Evolutionary conservation across 768 basidiomycete species (phyloP).

Genomic region (Dacryopinax primogenitus): DNA sequence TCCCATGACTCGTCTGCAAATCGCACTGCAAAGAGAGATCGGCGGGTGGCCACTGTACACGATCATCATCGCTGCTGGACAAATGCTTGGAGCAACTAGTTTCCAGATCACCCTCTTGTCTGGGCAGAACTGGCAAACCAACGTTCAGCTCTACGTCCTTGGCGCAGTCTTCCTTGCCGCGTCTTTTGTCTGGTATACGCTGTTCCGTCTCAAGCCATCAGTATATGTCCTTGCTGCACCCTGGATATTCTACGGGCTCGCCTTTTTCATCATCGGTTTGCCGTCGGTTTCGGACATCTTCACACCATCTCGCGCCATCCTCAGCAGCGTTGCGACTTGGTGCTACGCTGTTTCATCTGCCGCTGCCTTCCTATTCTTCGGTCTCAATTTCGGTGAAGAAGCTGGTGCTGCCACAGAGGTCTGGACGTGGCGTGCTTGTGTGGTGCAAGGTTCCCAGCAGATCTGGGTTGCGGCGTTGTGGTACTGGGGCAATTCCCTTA

Average conservation of each 20-base stretch:
- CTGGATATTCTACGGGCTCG: constrained; percentile 83
- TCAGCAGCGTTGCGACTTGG: constrained; percentile 77
- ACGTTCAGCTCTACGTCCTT: constrained; percentile 79
- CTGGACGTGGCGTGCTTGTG: constrained; percentile 80
- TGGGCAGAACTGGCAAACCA: constrained; percentile 70
- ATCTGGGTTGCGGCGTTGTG: constrained; percentile 91
- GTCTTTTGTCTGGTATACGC: constrained; percentile 75
- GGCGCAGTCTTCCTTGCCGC: constrained; percentile 76
- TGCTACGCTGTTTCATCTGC: constrained; percentile 85
- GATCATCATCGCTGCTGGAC: constrained; percentile 74
- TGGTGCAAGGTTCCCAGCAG: constrained; percentile 91
- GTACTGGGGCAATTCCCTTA: constrained; percentile 86
- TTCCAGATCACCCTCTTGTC: constrained; percentile 89
- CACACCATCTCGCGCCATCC: constrained; percentile 45
- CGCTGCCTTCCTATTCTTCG: constrained; percentile 86
- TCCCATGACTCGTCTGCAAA: constrained; percentile 73
- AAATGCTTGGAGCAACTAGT: constrained; percentile 83
- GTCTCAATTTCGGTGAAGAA: constrained; percentile 94
- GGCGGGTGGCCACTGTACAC: constrained; percentile 86
- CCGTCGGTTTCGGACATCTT: constrained; percentile 59
- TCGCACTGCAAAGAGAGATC: constrained; percentile 66
- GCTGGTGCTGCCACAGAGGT: constrained; percentile 91
- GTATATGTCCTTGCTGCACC: constrained; percentile 74
- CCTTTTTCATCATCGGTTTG: constrained; percentile 82
- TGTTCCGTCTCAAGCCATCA: constrained; percentile 81